Percentiles rank a stretch among this genome's conserved stretches.
Evolutionary conservation across 2,329 filamentous ascomycete genomes (phyloP).

Genomic region (Ceratocystis lukuohia): DNA sequence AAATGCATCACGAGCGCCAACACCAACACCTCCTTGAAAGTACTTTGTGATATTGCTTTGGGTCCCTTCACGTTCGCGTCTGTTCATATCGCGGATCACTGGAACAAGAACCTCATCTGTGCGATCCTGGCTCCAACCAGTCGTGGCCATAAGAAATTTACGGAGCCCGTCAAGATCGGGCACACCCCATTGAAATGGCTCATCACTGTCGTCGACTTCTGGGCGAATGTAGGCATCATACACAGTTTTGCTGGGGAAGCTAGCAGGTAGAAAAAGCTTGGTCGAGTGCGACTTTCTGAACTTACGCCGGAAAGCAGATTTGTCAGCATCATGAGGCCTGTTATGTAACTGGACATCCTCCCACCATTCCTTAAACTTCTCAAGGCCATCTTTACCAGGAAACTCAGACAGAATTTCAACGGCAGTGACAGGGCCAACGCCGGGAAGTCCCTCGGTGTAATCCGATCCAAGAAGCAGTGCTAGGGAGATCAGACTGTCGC

Average conservation of each 20-base stretch:
- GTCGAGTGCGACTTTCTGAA: constrained; percentile 67
- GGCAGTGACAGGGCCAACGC: constrained; percentile 86
- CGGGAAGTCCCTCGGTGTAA: constrained; percentile 84
- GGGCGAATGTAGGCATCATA: constrained; percentile 73
- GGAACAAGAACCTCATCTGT: constrained; percentile 94
- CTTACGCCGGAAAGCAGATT: constrained; percentile 62
- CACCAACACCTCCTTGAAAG: constrained; percentile 63
- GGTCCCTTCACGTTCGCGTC: constrained; percentile 73
- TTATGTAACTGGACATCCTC: constrained; percentile 53
- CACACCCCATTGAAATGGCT: constrained; percentile 87
- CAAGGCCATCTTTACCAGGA: constrained; percentile 44
- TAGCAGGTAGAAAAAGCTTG: constrained; percentile 72
- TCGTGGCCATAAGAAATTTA: constrained; percentile 74
- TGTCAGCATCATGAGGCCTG: constrained; percentile 51
- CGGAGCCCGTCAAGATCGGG: constrained; percentile 80
- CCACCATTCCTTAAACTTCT: constrained; percentile 84
- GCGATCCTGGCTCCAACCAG: constrained; percentile 82
- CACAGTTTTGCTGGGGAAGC: constrained; percentile 68
- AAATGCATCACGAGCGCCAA: constrained; percentile 53
- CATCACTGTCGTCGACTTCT: constrained; percentile 66
- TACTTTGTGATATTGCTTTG: constrained; percentile 93
- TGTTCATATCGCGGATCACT: constrained; percentile 91
- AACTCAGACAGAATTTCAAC: constrained; percentile 93
- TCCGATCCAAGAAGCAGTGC: constrained; percentile 87
- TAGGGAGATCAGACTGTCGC: constrained; percentile 76